Conservation (phyloP, 192 early-diverging fungal genomes). For the Entomortierella parvispora region DNA sequence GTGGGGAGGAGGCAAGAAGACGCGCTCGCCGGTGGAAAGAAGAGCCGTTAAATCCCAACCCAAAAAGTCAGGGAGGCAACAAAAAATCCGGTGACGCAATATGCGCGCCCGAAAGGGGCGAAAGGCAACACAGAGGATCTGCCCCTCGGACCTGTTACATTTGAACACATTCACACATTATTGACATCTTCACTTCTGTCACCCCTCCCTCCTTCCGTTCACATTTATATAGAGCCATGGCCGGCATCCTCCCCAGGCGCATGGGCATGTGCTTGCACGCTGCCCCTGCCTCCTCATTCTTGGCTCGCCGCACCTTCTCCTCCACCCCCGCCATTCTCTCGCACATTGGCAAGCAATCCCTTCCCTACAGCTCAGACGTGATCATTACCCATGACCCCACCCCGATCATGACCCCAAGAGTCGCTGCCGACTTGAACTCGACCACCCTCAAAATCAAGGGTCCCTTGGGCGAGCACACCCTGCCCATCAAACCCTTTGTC, state of each 20-base stretch:
- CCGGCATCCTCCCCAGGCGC: conserved; percentile 36
- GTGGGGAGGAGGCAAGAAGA: too few species aligned
- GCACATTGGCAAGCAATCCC: conserved; percentile 83
- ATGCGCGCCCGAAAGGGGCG: too few species aligned
- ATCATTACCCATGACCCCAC: conserved; percentile 70
- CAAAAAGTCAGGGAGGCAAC: too few species aligned
- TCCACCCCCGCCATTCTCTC: conserved; percentile 62
- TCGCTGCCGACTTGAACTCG: conserved; percentile 66
- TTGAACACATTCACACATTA: too few species aligned
- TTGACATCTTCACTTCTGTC: too few species aligned
- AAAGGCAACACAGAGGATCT: too few species aligned
- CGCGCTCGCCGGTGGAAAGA: too few species aligned
- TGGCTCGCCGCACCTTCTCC: conserved; percentile 53
- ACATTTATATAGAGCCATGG: conserved; percentile 15
- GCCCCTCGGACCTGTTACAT: too few species aligned
- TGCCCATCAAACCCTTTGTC: conserved; percentile 90
- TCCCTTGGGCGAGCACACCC: conserved; percentile 78
- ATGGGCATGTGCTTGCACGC: conserved; percentile 24
- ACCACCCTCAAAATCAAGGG: conserved; percentile 81
- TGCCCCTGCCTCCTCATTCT: not conserved
- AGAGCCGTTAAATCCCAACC: too few species aligned
- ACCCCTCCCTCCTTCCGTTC: too few species aligned
- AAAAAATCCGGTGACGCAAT: too few species aligned
- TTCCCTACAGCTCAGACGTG: conserved; percentile 83
- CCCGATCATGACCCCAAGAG: conserved; percentile 74